Evolutionary conservation across 441 rosid species (phyloP).

Genomic region (Jatropha multifida): DNA sequence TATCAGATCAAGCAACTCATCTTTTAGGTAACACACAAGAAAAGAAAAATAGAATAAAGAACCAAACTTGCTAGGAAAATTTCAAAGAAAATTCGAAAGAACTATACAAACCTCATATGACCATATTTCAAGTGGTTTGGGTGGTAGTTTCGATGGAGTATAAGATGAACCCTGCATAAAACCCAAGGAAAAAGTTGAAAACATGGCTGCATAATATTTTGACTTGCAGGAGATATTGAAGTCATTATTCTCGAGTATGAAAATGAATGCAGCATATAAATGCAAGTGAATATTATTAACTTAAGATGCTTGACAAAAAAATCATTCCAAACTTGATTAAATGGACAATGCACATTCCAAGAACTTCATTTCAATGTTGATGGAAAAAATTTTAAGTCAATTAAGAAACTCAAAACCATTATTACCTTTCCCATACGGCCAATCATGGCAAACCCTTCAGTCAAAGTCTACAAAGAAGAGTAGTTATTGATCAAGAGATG

Average conservation of each 20-base stretch:
- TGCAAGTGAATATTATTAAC: background rate
- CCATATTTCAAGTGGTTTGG: slow-evolving; percentile 86
- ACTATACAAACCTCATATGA: slow-evolving; percentile 68
- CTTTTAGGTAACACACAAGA: background rate
- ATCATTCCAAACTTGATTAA: background rate
- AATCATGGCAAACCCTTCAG: slow-evolving; percentile 82
- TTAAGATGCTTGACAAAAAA: background rate
- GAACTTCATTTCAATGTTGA: background rate
- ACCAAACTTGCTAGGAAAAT: background rate
- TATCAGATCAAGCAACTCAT: background rate
- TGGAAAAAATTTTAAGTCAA: background rate
- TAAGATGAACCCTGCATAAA: slow-evolving; percentile 68
- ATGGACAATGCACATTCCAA: background rate
- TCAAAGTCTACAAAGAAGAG: slow-evolving; percentile 64
- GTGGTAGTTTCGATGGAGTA: slow-evolving; percentile 75
- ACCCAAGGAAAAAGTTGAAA: slow-evolving; percentile 14
- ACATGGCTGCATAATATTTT: background rate
- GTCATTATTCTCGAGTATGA: slow-evolving; percentile 3
- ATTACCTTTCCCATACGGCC: slow-evolving; percentile 86
- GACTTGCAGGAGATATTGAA: background rate
- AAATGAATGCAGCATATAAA: background rate
- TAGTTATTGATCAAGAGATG: slow-evolving; percentile 12
- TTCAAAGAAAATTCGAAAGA: slow-evolving; percentile 1
- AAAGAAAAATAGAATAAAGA: background rate
- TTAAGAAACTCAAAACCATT: slow-evolving; percentile 10